Evolutionary conservation across 805 yeast genomes (phyloP), one percentile per base, ranked within the genome.

Genomic region (Pichia heedii): DNA sequence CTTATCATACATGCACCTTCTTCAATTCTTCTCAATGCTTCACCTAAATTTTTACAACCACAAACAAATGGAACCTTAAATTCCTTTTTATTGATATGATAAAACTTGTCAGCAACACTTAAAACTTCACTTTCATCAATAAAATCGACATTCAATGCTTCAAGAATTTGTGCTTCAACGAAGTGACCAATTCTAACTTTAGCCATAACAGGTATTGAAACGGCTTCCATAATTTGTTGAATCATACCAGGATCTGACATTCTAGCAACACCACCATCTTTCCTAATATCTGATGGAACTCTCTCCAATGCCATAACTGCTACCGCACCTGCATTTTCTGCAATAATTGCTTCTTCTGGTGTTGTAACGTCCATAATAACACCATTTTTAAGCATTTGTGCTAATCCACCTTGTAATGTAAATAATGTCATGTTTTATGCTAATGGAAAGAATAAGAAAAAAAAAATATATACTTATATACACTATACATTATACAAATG

Each of bases 1-100:
- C 93, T 73, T 58, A 84, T 74, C 90, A 84, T 82, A 27, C 90
- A 89, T 32, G 93, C 90, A 52, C 93, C 93, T 63, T 84, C 94
- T 53, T 71, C 66, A 55, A 84, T 71, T 58, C 94, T 73, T 61
- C 93, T 75, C 51, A 84, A 70, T 3, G 90, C 89, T 63, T 84
- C 93, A 36, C 90, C 93, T 45, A 84, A 71, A 63, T 84, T 76
- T 59, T 78, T 80, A 46, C 89, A 86, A 33, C 94, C 94, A 61
- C 93, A 84, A 15, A 84, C 93, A 61, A 83, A 84, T 24, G 93
- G 90, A 42, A 81, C 81, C 45, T 76, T 72, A 68, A 70, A 84
- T 22, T 70, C 63, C 45, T 60, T 53, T 64, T 84, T 84, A 45
- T 66, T 58, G 48, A 83, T 81, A 60, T 84, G 94, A 57, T 73